These are phyloP conservation scores for Uromyces viciae-fabae DNA, from an alignment of 1,284 basidiomycete species.

Conservation along the genomic window DNA sequence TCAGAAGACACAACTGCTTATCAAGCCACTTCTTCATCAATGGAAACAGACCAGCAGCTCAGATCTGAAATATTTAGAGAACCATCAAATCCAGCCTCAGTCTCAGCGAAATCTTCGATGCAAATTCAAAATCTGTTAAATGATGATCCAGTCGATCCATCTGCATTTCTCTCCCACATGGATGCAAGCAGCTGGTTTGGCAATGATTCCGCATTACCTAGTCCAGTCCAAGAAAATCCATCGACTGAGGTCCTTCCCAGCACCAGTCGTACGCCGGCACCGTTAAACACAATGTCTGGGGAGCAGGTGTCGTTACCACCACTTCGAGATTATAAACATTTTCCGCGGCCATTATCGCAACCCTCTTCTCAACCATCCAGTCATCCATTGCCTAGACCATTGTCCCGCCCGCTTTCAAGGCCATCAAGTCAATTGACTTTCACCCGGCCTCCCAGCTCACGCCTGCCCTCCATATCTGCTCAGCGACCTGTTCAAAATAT, in stretches of 20 bases:
- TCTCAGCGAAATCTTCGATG: conserved; percentile 43
- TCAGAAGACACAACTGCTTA: not conserved
- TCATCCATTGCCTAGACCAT: conserved; percentile 5
- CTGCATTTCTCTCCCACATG: conserved; percentile 9
- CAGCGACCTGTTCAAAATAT: not conserved
- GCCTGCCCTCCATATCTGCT: not conserved
- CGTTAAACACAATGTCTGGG: not conserved
- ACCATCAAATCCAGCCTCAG: no score
- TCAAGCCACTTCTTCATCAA: not conserved
- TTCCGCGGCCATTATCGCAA: conserved; percentile 8
- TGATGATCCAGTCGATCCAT: conserved; percentile 39
- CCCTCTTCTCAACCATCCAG: conserved; percentile 4
- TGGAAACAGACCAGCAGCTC: not conserved
- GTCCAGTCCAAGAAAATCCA: not conserved
- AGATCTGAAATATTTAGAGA: not conserved
- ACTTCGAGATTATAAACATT: not conserved
- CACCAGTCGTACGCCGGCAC: not conserved
- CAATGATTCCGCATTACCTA: not conserved
- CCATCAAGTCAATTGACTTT: not conserved
- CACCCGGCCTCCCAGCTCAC: not conserved
- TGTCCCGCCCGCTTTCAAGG: conserved; percentile 16
- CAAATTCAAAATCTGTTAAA: conserved; percentile 43
- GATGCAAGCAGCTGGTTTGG: conserved; percentile 41
- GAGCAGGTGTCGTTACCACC: not conserved
- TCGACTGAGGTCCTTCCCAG: not conserved